Percentiles rank a stretch among this genome's conserved stretches.
These are phyloP conservation scores for Kodamaea neixiangensis DNA, from an alignment of 805 yeast genomes.

Conservation along the genomic window DNA sequence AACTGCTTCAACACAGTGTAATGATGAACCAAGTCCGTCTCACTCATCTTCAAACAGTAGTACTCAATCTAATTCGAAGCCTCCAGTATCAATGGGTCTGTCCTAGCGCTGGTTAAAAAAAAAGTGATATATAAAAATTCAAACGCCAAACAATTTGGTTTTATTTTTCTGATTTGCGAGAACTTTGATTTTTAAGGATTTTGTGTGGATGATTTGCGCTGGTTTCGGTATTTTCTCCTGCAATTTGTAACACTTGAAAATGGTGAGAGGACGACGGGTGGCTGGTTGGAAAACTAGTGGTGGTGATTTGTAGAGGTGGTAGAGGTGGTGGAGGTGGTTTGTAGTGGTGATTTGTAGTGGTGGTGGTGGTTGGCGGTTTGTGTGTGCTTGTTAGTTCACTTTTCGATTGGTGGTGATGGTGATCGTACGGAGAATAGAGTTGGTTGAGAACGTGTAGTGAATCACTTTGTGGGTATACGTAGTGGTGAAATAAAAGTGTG, in stretches of 20 bases:
- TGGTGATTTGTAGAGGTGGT: background rate
- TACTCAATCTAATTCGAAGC: background rate
- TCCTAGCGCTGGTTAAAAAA: background rate
- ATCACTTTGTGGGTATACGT: too few species aligned
- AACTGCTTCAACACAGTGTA: constrained; percentile 53
- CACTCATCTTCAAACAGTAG: constrained; percentile 5
- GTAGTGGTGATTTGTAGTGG: too few species aligned
- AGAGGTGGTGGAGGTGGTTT: too few species aligned
- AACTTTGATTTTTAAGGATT: background rate
- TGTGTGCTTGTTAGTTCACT: too few species aligned
- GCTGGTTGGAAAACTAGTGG: too few species aligned
- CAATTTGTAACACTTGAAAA: constrained; percentile 2
- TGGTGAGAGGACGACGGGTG: background rate
- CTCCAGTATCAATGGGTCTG: too few species aligned
- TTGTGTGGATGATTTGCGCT: background rate
- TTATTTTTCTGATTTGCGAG: background rate
- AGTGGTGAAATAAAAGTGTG: too few species aligned
- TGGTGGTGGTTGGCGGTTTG: too few species aligned
- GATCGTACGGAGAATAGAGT: too few species aligned
- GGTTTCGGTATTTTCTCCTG: background rate
- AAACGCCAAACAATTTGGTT: background rate
- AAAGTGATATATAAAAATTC: background rate
- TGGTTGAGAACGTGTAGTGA: too few species aligned
- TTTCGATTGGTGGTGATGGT: too few species aligned
- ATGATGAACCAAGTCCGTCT: constrained; percentile 41